Evolutionary conservation across 306 rosid species (phyloP).

Genomic region (Acacia acuminata): DNA sequence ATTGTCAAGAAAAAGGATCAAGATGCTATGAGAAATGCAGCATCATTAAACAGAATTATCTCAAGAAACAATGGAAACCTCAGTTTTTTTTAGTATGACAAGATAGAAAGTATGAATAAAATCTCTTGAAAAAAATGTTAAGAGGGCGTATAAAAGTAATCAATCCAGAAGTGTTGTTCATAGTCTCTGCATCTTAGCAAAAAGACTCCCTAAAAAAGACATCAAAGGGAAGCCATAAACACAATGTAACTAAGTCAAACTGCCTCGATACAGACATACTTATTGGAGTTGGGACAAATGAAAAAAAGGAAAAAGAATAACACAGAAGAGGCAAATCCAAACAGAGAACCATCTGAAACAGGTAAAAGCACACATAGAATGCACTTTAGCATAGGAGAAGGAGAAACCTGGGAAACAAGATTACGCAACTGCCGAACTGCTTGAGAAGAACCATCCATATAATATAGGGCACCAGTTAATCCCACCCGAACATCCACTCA

Average conservation of each 20-base stretch:
- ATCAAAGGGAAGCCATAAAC: not conserved
- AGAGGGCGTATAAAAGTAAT: not conserved
- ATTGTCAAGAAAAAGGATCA: conserved; percentile 32
- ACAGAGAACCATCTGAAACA: conserved; percentile 25
- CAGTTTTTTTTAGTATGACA: not conserved
- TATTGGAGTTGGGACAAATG: conserved; percentile 5
- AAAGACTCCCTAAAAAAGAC: not conserved
- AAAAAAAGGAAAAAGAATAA: conserved; percentile 11
- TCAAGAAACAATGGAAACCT: conserved; percentile 22
- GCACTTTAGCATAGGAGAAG: conserved; percentile 31
- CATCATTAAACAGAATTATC: not conserved
- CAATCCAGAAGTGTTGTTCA: not conserved
- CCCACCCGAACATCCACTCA: conserved; percentile 98
- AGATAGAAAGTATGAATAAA: not conserved
- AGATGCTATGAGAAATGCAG: conserved; percentile 22
- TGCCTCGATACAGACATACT: not conserved
- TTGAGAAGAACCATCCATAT: conserved; percentile 99
- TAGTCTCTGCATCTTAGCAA: not conserved
- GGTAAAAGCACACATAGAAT: conserved; percentile 5
- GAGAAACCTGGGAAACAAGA: conserved; percentile 94
- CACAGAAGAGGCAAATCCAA: conserved; percentile 20
- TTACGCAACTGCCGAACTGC: conserved; percentile 93
- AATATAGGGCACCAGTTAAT: conserved; percentile 83
- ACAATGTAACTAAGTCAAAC: conserved; percentile 12
- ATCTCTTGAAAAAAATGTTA: not conserved